Evolutionary conservation across 768 basidiomycete species (phyloP).

Genomic region (Royoungia palumana): DNA sequence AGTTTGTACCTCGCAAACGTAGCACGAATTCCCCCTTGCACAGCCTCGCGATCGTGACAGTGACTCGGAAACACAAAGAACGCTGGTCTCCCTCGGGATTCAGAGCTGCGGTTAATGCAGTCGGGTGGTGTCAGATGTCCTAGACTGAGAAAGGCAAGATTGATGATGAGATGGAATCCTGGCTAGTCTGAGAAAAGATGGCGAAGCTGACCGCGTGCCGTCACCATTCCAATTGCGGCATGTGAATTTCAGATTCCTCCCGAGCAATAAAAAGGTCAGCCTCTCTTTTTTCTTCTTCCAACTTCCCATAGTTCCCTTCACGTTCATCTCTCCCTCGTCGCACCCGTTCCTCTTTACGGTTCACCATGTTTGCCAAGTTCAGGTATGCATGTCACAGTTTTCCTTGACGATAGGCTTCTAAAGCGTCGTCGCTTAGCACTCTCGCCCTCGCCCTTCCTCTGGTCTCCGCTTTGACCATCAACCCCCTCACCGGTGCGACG

Average conservation of each 20-base stretch:
- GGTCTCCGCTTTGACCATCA: slow-evolving; percentile 42
- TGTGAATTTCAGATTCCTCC: slow-evolving; percentile 17
- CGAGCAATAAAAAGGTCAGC: slow-evolving; percentile 22
- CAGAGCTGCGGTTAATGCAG: no score
- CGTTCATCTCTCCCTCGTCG: slow-evolving; percentile 9
- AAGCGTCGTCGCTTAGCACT: no score
- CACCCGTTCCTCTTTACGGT: slow-evolving; percentile 2
- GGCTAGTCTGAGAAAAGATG: slow-evolving; percentile 13
- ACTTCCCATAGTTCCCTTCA: slow-evolving; percentile 14
- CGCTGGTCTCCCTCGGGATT: no score
- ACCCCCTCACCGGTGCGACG: slow-evolving; percentile 32
- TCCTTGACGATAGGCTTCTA: no score
- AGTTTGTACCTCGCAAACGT: no score
- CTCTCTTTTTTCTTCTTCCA: neutral
- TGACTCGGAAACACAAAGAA: no score
- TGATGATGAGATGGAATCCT: neutral
- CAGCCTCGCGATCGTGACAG: no score
- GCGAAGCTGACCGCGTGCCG: slow-evolving; percentile 11
- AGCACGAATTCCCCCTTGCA: no score
- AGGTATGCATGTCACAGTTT: no score
- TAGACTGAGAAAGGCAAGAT: no score
- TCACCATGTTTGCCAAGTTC: no score
- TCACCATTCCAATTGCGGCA: slow-evolving; percentile 19
- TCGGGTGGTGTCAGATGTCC: no score
- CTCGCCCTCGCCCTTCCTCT: slow-evolving; percentile 36